Evolutionary conservation across 1,139 yeast species (phyloP).

Genomic region (Magnusiomyces suaveolens): DNA sequence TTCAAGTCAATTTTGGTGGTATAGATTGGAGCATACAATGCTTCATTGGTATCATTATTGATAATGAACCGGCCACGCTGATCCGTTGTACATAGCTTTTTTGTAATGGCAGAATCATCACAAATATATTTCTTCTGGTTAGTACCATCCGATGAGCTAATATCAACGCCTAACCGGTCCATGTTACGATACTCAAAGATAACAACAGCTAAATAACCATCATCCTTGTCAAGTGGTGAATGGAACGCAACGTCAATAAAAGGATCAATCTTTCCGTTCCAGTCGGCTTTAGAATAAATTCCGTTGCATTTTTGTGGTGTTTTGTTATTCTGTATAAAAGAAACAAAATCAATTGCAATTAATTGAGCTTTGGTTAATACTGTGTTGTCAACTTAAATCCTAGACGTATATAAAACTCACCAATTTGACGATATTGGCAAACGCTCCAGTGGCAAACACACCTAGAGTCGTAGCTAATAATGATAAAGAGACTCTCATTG

Average conservation of each 20-base stretch:
- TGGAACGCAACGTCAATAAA: conserved; percentile 23
- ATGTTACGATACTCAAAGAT: conserved; percentile 80
- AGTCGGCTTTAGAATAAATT: conserved; percentile 75
- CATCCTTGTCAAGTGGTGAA: conserved; percentile 24
- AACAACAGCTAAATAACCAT: conserved; percentile 44
- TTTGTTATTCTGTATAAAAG: conserved; percentile 12
- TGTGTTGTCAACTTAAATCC: too few species aligned
- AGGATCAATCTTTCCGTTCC: conserved; percentile 60
- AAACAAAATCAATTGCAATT: too few species aligned
- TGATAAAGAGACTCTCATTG: neutral
- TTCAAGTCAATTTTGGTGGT: conserved; percentile 46
- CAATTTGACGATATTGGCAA: conserved; percentile 18
- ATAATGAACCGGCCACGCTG: conserved; percentile 57
- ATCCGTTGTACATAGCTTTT: conserved; percentile 46
- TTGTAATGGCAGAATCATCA: conserved; percentile 54
- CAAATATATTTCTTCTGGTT: conserved; percentile 51
- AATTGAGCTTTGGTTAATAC: too few species aligned
- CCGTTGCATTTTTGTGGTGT: conserved; percentile 71
- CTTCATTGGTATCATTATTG: conserved; percentile 23
- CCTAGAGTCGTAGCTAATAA: neutral
- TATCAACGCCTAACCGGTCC: conserved; percentile 51
- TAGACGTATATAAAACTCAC: too few species aligned
- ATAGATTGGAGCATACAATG: conserved; percentile 46
- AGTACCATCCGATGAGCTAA: conserved; percentile 22
- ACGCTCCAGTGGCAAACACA: conserved; percentile 4